A percentile compares a stretch with the other conserved stretches of the same genome.
These are phyloP conservation scores for Trichoderma gracile DNA, from an alignment of 2,329 filamentous ascomycete species.

Conservation along the genomic window DNA sequence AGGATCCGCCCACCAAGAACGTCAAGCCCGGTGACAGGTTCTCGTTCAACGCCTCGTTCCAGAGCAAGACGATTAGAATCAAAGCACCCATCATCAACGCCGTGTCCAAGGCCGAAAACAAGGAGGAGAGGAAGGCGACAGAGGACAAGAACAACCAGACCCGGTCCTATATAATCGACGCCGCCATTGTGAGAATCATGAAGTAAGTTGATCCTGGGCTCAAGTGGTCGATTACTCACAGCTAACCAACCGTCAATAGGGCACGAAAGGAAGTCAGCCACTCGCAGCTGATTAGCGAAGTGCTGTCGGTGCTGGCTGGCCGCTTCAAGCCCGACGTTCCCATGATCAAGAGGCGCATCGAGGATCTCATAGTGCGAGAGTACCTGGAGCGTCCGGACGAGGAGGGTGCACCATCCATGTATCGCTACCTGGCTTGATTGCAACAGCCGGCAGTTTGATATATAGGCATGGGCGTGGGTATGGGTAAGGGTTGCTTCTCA, in stretches of 20 bases:
- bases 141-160: constrained; percentile 75
- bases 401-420: constrained; percentile 62
- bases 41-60: constrained; percentile 77
- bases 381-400: constrained; percentile 73
- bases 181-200: constrained; percentile 79
- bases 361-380: constrained; percentile 73
- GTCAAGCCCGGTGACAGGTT: constrained; percentile 78
- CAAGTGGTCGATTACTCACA: constrained; percentile 29
- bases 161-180: constrained; percentile 70
- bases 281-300: constrained; percentile 68
- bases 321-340: constrained; percentile 75
- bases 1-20: constrained; percentile 76
- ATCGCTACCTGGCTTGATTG: constrained; percentile 68
- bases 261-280: constrained; percentile 73
- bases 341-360: constrained; percentile 80
- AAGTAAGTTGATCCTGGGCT: constrained; percentile 57
- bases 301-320: constrained; percentile 65
- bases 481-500: constrained; percentile 13
- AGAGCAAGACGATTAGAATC: constrained; percentile 80
- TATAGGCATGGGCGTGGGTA: background rate
- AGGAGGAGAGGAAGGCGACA: constrained; percentile 67
- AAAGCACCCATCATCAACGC: constrained; percentile 83
- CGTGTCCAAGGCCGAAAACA: constrained; percentile 80
- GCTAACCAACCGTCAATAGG: constrained; percentile 47
- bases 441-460: background rate